Evolutionary conservation across 2,329 filamentous ascomycete species (phyloP).

Genomic region (Aspergillus amoenus): DNA sequence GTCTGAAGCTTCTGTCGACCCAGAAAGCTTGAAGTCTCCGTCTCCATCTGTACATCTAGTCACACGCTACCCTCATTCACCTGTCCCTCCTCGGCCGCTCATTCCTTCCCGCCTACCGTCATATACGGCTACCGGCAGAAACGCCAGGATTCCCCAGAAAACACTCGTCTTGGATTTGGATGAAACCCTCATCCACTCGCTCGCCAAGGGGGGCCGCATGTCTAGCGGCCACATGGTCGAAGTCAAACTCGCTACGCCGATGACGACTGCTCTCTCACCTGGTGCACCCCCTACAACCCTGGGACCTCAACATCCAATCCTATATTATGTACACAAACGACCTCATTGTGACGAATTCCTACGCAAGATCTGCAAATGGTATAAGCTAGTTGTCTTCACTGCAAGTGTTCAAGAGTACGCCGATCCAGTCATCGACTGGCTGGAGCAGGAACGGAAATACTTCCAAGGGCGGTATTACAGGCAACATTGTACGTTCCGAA

Average conservation of each 20-base stretch:
- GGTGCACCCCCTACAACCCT: constrained; percentile 62
- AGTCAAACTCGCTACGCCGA: constrained; percentile 66
- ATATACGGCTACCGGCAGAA: constrained; percentile 60
- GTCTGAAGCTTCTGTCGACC: constrained; percentile 56
- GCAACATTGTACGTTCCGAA: constrained; percentile 93
- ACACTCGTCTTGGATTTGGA: constrained; percentile 94
- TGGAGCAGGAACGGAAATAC: constrained; percentile 94
- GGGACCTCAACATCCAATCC: constrained; percentile 87
- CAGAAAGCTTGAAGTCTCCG: constrained; percentile 86
- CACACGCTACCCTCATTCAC: constrained; percentile 87
- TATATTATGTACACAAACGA: constrained; percentile 98
- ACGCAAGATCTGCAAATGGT: constrained; percentile 95
- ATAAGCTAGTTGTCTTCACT: constrained; percentile 94
- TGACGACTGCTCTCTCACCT: constrained; percentile 36
- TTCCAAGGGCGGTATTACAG: constrained; percentile 92
- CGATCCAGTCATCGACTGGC: constrained; percentile 97
- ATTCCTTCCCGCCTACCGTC: constrained; percentile 88
- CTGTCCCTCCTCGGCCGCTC: constrained; percentile 82
- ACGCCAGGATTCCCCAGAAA: constrained; percentile 67
- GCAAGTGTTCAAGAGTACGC: constrained; percentile 98
- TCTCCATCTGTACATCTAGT: constrained; percentile 70
- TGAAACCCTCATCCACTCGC: constrained; percentile 96
- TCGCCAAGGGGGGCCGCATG: constrained; percentile 94
- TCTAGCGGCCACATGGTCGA: constrained; percentile 98
- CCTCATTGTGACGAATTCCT: constrained; percentile 96